A percentile compares a stretch with the other conserved stretches of the same genome.
phyloP scores from a whole-genome alignment of 2,329 filamentous ascomycete species.

The Sporothrix humicola region DNA sequence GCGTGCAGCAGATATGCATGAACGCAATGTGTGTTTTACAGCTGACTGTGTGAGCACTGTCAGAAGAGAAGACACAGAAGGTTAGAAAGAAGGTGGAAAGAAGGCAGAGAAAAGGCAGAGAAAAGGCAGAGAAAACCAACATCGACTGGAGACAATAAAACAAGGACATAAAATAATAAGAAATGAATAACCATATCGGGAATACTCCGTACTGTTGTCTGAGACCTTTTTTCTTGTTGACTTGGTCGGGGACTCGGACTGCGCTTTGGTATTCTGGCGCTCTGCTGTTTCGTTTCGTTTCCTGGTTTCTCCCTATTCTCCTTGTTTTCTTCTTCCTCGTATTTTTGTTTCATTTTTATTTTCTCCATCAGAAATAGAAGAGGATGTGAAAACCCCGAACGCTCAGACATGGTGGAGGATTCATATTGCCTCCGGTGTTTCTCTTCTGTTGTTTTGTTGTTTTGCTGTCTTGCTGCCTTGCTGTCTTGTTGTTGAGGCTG shows the following conservation, averaged over 20 bases:
- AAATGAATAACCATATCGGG: too few species aligned
- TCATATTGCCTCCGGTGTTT: neutral
- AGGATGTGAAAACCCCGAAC: slow-evolving; percentile 13
- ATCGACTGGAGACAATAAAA: too few species aligned
- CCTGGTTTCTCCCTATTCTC: neutral
- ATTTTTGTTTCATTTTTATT: neutral
- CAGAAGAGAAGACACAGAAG: neutral
- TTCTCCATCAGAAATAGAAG: too few species aligned
- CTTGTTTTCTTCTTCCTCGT: neutral
- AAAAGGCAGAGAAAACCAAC: too few species aligned
- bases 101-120: too few species aligned
- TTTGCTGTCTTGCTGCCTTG: too few species aligned
- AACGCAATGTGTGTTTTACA: neutral
- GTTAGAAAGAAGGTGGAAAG: neutral
- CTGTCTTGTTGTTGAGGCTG: neutral
- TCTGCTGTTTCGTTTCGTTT: slow-evolving; percentile 20
- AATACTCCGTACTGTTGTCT: neutral
- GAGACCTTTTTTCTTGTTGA: neutral
- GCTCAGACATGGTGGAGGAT: slow-evolving; percentile 11
- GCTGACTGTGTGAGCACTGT: neutral
- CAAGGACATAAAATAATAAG: too few species aligned
- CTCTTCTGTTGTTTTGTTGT: neutral
- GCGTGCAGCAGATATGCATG: slow-evolving; percentile 15
- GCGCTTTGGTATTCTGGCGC: slow-evolving; percentile 17
- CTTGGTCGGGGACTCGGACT: neutral